Percentiles rank a stretch among this genome's conserved stretches.
Conservation (phyloP, 202 grass and related monocot species). For the Schoenoplectus tabernaemontani region DNA sequence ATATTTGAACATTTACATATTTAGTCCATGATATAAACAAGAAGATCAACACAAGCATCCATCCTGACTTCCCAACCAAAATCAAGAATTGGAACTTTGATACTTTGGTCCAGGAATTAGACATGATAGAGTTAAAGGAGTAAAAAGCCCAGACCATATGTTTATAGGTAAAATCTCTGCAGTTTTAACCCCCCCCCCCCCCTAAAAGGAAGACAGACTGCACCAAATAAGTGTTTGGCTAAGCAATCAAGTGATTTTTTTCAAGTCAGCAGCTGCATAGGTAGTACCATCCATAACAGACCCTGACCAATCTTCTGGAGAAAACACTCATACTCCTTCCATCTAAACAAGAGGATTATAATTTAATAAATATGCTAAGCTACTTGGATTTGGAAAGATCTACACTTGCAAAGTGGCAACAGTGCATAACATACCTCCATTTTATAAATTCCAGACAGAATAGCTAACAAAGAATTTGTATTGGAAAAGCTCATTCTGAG, state of each 20-base stretch:
- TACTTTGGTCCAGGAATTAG: neutral
- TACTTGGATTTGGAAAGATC: neutral
- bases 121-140: neutral
- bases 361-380: slow-evolving; percentile 13
- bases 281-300: slow-evolving; percentile 69
- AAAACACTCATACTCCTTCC: slow-evolving; percentile 87
- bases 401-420: neutral
- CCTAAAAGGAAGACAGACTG: neutral
- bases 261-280: slow-evolving; percentile 74
- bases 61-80: neutral
- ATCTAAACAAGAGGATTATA: slow-evolving; percentile 47
- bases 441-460: neutral
- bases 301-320: slow-evolving; percentile 66
- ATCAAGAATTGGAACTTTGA: slow-evolving; percentile 8
- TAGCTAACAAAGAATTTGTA: neutral
- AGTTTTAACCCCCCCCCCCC: neutral
- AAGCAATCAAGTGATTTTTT: slow-evolving; percentile 85
- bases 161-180: neutral
- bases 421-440: neutral
- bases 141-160: neutral
- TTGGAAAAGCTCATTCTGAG: neutral
- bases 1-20: neutral
- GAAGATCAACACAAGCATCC: neutral
- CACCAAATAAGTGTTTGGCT: slow-evolving; percentile 94
- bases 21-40: neutral